A percentile compares a stretch with the other conserved stretches of the same genome.
These are phyloP conservation scores for Rubus parviflorus DNA, from an alignment of 306 rosid genomes.

Conservation along the genomic window DNA sequence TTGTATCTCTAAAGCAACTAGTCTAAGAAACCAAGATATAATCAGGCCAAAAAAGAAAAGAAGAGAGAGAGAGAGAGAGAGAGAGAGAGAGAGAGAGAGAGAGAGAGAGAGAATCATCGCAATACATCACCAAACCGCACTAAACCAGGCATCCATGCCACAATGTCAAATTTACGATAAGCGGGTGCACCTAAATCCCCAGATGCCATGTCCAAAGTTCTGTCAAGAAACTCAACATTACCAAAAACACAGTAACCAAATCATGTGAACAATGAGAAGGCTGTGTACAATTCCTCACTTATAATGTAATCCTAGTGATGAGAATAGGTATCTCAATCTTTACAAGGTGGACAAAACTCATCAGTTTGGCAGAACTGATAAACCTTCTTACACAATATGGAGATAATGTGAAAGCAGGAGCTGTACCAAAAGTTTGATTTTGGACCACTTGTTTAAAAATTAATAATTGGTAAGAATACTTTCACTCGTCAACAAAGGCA, in stretches of 20 bases:
- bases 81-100: no score
- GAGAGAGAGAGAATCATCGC: no score
- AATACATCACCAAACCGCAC: slow-evolving; percentile 91
- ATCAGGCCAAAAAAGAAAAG: no score
- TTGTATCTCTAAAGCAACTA: no score
- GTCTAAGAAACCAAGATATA: no score
- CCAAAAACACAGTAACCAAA: neutral
- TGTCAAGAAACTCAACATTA: slow-evolving; percentile 36
- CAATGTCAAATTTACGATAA: slow-evolving; percentile 84
- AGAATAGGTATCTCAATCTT: slow-evolving; percentile 40
- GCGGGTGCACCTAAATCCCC: slow-evolving; percentile 97
- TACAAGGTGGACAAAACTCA: neutral
- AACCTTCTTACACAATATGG: neutral
- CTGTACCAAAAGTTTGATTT: neutral
- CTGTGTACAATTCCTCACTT: slow-evolving; percentile 47
- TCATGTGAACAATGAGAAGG: slow-evolving; percentile 17
- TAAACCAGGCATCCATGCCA: slow-evolving; percentile 98
- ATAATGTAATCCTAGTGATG: slow-evolving; percentile 78
- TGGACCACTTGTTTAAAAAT: neutral
- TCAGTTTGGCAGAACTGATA: neutral
- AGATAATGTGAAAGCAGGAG: neutral
- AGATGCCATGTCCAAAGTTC: slow-evolving; percentile 95
- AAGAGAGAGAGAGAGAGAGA: neutral
- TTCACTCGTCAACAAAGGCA: neutral
- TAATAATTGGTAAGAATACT: neutral